A percentile compares a stretch with the other conserved stretches of the same genome.
These are phyloP conservation scores for Claviceps sp. DNA, from an alignment of 2,329 filamentous ascomycete species.

Conservation along the genomic window DNA sequence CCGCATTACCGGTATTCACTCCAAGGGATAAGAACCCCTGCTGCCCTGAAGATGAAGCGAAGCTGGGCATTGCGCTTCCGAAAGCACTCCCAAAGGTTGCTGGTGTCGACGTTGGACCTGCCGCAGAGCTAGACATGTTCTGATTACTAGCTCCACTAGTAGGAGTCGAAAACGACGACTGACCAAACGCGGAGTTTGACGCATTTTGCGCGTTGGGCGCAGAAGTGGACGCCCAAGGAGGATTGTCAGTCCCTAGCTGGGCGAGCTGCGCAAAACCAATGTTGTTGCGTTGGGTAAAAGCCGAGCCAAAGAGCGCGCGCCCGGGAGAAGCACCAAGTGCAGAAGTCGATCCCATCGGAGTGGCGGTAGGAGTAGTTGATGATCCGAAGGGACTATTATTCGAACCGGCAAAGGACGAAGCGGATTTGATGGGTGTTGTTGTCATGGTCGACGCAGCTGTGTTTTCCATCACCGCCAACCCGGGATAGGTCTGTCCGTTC, in stretches of 20 bases:
- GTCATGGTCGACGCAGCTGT: constrained; percentile 11
- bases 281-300: constrained; percentile 35
- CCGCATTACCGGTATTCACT: constrained; percentile 20
- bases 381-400: constrained; percentile 28
- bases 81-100: constrained; percentile 24
- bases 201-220: constrained; percentile 4
- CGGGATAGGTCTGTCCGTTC: constrained; percentile 58
- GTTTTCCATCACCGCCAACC: constrained; percentile 40
- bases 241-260: constrained; percentile 32
- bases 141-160: constrained; percentile 20
- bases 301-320: constrained; percentile 30
- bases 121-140: constrained; percentile 25
- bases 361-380: constrained; percentile 17
- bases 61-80: constrained; percentile 18
- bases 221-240: constrained; percentile 35
- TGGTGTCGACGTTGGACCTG: constrained; percentile 15
- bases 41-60: constrained; percentile 39
- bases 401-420: constrained; percentile 18
- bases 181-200: constrained; percentile 38
- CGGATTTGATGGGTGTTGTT: constrained; percentile 16
- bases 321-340: constrained; percentile 18
- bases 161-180: constrained; percentile 34
- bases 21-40: constrained; percentile 41
- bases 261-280: constrained; percentile 42
- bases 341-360: constrained; percentile 25